Evolutionary conservation across 306 rosid genomes (phyloP).

Genomic region (Cicer chorassanicum): DNA sequence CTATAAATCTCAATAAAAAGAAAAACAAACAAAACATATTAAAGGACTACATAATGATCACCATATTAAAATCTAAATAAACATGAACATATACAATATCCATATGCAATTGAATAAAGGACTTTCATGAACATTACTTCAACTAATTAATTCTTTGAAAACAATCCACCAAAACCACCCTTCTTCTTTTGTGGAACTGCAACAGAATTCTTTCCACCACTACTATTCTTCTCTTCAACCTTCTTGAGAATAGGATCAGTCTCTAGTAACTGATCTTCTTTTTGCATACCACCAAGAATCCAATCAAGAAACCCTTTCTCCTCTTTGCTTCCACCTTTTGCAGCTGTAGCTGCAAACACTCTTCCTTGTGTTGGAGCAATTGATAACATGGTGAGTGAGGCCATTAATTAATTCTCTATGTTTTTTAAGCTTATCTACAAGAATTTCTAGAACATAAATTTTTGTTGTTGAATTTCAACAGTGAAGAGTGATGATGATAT

Average conservation of each 20-base stretch:
- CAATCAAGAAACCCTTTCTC: slow-evolving; percentile 71
- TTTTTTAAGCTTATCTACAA: neutral
- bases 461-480: slow-evolving; percentile 27
- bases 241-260: slow-evolving; percentile 76
- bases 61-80: slow-evolving; percentile 42
- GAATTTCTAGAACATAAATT: neutral
- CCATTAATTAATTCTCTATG: slow-evolving; percentile 70
- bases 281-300: slow-evolving; percentile 67
- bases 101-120: slow-evolving; percentile 5
- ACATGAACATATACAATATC: slow-evolving; percentile 25
- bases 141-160: slow-evolving; percentile 62
- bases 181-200: slow-evolving; percentile 72
- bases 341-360: slow-evolving; percentile 58
- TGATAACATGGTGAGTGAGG: slow-evolving; percentile 60
- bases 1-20: slow-evolving; percentile 36
- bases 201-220: slow-evolving; percentile 56
- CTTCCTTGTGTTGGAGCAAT: slow-evolving; percentile 57
- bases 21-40: slow-evolving; percentile 32
- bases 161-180: slow-evolving; percentile 73
- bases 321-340: slow-evolving; percentile 65
- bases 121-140: slow-evolving; percentile 25
- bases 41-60: neutral
- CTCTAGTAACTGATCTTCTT: slow-evolving; percentile 74
- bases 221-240: slow-evolving; percentile 61
- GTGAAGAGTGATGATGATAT: slow-evolving; percentile 39